These are phyloP conservation scores for Cubamyces sp. DNA, from an alignment of 768 basidiomycete genomes.

Conservation along the genomic window DNA sequence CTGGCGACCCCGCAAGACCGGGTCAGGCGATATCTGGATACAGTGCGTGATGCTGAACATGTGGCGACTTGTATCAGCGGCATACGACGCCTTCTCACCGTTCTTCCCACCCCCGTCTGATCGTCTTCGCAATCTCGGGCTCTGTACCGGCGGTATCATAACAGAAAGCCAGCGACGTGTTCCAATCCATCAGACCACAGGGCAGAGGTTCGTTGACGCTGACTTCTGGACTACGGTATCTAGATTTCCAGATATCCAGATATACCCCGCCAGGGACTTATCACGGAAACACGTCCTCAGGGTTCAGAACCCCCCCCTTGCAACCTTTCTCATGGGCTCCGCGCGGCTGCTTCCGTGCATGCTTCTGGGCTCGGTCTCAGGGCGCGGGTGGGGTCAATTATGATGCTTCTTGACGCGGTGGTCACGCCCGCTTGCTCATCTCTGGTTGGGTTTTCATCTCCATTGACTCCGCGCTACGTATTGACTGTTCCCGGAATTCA, in stretches of 20 bases:
- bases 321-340: constrained; percentile 10
- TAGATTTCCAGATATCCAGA: constrained; percentile 19
- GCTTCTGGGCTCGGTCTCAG: constrained; percentile 19
- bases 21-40: background rate
- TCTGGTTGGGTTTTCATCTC: constrained; percentile 3
- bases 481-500: constrained; percentile 1
- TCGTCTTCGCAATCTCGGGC: constrained; percentile 16
- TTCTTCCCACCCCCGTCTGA: constrained; percentile 14
- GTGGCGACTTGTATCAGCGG: constrained; percentile 4
- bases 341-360: constrained; percentile 10
- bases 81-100: background rate
- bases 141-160: constrained; percentile 15
- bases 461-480: background rate
- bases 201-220: constrained; percentile 8
- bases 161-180: constrained; percentile 17
- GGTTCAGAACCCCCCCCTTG: constrained; percentile 7
- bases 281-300: constrained; percentile 9
- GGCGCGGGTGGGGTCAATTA: background rate
- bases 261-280: constrained; percentile 3
- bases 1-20: too few species aligned
- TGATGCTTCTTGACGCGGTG: constrained; percentile 11
- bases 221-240: constrained; percentile 7
- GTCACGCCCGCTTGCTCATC: constrained; percentile 1
- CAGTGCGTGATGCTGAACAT: background rate
- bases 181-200: constrained; percentile 13